These are phyloP conservation scores for Monosporozyma solicola DNA, from an alignment of 805 yeast genomes.

Conservation along the genomic window DNA sequence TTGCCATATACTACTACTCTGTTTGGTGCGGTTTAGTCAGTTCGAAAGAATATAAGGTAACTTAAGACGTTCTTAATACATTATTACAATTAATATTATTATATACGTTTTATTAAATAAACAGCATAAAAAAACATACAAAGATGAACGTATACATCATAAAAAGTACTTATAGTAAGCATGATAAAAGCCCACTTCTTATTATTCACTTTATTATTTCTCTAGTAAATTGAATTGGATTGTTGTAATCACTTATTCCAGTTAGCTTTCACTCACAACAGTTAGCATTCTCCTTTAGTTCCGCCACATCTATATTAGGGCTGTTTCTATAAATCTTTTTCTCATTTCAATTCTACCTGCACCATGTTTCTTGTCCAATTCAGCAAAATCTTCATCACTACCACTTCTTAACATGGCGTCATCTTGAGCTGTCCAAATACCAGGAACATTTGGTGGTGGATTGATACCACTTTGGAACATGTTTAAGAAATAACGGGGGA, in stretches of 20 bases:
- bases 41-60: not conserved
- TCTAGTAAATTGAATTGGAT: not conserved
- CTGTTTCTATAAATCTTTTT: conserved; percentile 27
- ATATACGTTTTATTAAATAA: not conserved
- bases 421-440: conserved; percentile 39
- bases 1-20: not conserved
- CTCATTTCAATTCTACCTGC: conserved; percentile 35
- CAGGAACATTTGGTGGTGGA: conserved; percentile 37
- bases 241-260: not conserved
- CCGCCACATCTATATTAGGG: not conserved
- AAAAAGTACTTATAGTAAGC: not conserved
- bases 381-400: conserved; percentile 29
- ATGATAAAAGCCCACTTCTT: not conserved
- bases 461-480: conserved; percentile 34
- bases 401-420: conserved; percentile 31
- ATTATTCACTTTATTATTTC: not conserved
- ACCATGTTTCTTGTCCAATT: conserved; percentile 33
- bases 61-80: not conserved
- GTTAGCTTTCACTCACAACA: not conserved
- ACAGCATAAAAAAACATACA: not conserved
- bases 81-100: not conserved
- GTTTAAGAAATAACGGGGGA: conserved; percentile 35
- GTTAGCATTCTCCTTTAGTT: not conserved
- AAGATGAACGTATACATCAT: not conserved
- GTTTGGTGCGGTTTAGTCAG: not conserved